Conservation (phyloP, 805 yeast genomes). For the Candida xiaguanensis region DNA sequence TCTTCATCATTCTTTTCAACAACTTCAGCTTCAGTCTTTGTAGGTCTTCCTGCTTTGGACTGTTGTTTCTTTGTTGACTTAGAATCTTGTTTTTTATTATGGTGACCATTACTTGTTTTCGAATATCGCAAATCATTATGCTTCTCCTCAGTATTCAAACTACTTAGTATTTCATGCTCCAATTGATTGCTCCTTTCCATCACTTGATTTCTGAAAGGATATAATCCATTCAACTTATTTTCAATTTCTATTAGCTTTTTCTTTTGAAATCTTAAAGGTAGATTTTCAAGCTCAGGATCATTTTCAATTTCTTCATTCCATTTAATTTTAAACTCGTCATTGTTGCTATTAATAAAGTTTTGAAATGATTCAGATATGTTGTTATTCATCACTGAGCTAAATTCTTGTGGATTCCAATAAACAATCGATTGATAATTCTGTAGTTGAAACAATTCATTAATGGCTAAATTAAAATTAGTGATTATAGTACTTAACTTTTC, state of each 20-base stretch:
- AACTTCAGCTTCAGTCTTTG: neutral
- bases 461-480: conserved; percentile 43
- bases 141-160: conserved; percentile 6
- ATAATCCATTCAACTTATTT: conserved; percentile 24
- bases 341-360: conserved; percentile 22
- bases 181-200: conserved; percentile 17
- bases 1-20: conserved; percentile 3
- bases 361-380: conserved; percentile 28
- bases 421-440: conserved; percentile 57
- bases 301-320: conserved; percentile 31
- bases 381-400: conserved; percentile 17
- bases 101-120: neutral
- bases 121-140: neutral
- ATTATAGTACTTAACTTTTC: conserved; percentile 39
- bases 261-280: conserved; percentile 40
- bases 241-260: conserved; percentile 34
- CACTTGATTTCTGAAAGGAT: conserved; percentile 33
- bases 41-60: neutral
- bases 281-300: conserved; percentile 19
- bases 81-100: neutral
- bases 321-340: conserved; percentile 20
- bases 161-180: conserved; percentile 17
- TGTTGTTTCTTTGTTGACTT: neutral
- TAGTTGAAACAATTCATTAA: conserved; percentile 63
- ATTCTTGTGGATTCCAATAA: conserved; percentile 56